A percentile compares a stretch with the other conserved stretches of the same genome.
Conservation (phyloP, 345 rosid species). For the Clausena lansium region DNA sequence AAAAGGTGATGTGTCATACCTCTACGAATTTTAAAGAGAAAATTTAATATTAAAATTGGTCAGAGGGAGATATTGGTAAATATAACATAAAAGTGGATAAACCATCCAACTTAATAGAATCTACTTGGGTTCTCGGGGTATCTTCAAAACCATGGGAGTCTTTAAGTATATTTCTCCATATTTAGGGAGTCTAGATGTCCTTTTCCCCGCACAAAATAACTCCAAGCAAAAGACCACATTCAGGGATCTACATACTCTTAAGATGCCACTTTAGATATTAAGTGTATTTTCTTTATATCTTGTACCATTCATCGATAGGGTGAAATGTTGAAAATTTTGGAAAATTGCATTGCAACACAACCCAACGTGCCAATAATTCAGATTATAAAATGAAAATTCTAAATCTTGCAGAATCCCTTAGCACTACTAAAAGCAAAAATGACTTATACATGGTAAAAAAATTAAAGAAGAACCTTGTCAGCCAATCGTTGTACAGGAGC, state of each 20-base stretch:
- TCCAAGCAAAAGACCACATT: not conserved
- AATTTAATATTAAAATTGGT: not conserved
- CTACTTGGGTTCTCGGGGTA: not conserved
- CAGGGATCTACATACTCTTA: not conserved
- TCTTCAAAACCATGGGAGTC: not conserved
- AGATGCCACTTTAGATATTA: not conserved
- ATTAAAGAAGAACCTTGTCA: conserved; percentile 65
- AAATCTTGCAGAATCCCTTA: not conserved
- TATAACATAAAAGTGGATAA: not conserved
- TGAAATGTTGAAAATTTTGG: not conserved
- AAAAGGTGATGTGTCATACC: not conserved
- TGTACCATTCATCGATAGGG: not conserved
- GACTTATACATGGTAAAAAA: not conserved
- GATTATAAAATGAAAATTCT: not conserved
- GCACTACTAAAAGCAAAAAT: not conserved
- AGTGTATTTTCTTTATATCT: not conserved
- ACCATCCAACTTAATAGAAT: not conserved
- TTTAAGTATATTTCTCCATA: not conserved
- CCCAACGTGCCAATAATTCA: not conserved
- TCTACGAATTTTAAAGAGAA: not conserved
- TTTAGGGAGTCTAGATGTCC: too few relatives aligned
- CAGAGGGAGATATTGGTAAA: not conserved
- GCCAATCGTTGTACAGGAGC: conserved; percentile 94
- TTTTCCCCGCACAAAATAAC: not conserved
- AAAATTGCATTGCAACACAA: not conserved